Base-by-base conservation (phyloP, 768 basidiomycete species). In the Phanerodontia chrysosporium region DNA sequence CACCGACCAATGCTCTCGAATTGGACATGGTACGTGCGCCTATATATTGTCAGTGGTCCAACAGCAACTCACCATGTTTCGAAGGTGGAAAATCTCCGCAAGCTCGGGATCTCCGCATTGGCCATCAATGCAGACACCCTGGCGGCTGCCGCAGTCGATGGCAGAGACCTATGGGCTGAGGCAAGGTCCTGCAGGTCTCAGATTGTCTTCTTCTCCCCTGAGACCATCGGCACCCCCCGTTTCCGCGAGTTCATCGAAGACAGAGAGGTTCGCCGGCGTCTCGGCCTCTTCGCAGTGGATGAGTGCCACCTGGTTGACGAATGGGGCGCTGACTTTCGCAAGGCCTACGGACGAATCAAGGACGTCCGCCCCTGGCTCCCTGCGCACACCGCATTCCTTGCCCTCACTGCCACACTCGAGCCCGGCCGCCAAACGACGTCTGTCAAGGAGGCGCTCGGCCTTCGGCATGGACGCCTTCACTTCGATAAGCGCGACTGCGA, bases 61-160 rank as follows among this genome's bases (percentile, higher is more conserved):
- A n/a, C n/a, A n/a, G n/a, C n/a, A n/a, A n/a, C 32, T 35, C 13
- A 35, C 6, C 32, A 35, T 35, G 32, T 35, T 13, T 30, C 9
- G 3, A 10, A 58, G 57, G 49, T 58, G 18, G 12, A 36, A 27
- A 49, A 44, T 29, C 27, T 48, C 28, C 10, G n/a, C 3, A 13
- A 16, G 45, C n/a, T 45, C 2, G 60, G 57, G 3, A 51, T 61
- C 24, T 4, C 5, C 24, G 45, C 56, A 1, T 21, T 62, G 21
- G 56, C 60, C 18, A 51, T 62, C 27, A 62, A 62, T 24, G 10
- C 13, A 6, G 60, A 58, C 2, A 58, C 49, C 9, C 45, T 62
- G 12, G 28, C 14, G 9, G 28, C 35, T 8, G 60, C 48, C 12
- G 36, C 49, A 4, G 29, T 45, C 21, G 8, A 42, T n/a, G 8